These are phyloP conservation scores for Ballota nigra DNA, from an alignment of 257 asterid species.

Conservation along the genomic window DNA sequence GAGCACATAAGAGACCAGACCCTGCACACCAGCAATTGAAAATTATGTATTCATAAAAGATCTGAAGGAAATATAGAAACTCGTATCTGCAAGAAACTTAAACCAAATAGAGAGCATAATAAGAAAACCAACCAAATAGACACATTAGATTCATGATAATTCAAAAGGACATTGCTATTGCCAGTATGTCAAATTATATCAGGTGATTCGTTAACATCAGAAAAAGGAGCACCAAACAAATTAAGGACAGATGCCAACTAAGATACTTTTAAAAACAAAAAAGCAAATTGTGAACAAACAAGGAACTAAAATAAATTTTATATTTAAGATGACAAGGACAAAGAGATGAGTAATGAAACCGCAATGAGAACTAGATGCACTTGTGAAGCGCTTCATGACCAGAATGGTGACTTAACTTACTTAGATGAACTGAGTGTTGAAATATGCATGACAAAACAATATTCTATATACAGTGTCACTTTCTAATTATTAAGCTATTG, in stretches of 20 bases:
- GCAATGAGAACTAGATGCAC: neutral
- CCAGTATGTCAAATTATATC: neutral
- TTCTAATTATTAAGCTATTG: neutral
- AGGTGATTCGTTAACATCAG: neutral
- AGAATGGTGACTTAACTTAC: neutral
- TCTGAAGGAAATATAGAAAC: too few relatives aligned
- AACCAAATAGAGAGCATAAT: too few relatives aligned
- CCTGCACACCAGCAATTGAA: too few relatives aligned
- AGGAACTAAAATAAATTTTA: neutral
- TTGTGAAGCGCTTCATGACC: neutral
- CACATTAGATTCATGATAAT: too few relatives aligned
- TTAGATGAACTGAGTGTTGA: neutral
- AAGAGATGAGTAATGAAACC: neutral
- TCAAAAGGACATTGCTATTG: too few relatives aligned
- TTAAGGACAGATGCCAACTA: slow-evolving; percentile 9
- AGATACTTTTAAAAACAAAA: neutral
- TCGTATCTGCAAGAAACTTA: too few relatives aligned
- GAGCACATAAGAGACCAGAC: too few relatives aligned
- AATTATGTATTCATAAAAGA: too few relatives aligned
- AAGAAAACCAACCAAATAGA: too few relatives aligned
- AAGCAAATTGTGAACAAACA: slow-evolving; percentile 5
- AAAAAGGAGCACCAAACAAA: slow-evolving; percentile 10
- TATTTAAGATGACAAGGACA: neutral
- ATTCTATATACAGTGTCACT: neutral
- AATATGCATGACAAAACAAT: neutral